Conservation (phyloP, 164 flowering plant species). For the Warburgia ugandensis region DNA sequence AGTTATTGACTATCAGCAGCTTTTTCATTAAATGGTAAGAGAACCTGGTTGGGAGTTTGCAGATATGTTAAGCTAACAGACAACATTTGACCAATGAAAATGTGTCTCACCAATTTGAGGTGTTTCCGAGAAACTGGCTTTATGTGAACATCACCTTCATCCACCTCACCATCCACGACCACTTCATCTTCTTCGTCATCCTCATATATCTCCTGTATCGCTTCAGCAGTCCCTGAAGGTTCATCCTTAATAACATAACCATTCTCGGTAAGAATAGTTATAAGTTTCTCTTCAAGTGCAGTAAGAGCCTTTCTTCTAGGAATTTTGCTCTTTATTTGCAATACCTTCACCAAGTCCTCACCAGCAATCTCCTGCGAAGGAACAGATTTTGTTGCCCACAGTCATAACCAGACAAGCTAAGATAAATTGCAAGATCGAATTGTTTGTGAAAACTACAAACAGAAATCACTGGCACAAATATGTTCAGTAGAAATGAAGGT, state of each 20-base stretch:
- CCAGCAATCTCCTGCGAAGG: constrained; percentile 84
- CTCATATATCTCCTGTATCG: constrained; percentile 44
- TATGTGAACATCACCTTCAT: constrained; percentile 96
- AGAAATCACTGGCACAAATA: too few species aligned
- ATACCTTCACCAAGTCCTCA: constrained; percentile 51
- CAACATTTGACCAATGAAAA: too few species aligned
- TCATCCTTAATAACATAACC: constrained; percentile 63
- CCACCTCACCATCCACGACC: constrained; percentile 93
- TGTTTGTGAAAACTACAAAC: background rate
- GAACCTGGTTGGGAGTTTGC: too few species aligned
- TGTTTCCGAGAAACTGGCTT: constrained; percentile 58
- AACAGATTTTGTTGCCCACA: background rate
- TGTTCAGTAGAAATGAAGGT: too few species aligned
- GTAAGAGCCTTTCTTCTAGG: constrained; percentile 88
- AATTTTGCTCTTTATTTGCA: constrained; percentile 68
- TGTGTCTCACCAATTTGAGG: constrained; percentile 44
- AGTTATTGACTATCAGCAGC: too few species aligned
- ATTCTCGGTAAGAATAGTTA: constrained; percentile 65
- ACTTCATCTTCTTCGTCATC: constrained; percentile 94
- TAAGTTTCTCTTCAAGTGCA: constrained; percentile 64
- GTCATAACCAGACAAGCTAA: background rate
- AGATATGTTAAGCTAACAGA: too few species aligned
- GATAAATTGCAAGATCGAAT: background rate
- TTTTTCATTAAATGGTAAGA: too few species aligned
- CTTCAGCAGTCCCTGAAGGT: constrained; percentile 33